Conservation (phyloP, 352 stramenopile genomes). For the Albugo candida region DNA sequence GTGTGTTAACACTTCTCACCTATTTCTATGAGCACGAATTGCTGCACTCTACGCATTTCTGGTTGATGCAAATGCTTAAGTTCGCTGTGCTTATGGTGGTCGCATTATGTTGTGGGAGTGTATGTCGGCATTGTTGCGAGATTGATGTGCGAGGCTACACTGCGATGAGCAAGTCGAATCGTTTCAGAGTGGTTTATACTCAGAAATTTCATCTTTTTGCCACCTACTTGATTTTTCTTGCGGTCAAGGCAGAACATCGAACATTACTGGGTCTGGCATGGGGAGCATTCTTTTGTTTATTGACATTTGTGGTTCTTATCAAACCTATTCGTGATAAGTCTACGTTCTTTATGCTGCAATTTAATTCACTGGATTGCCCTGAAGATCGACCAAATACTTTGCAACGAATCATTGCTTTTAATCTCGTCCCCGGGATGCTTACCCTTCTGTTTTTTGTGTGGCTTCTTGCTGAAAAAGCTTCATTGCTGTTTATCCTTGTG, state of each 20-base stretch:
- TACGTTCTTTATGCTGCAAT: conserved; percentile 78
- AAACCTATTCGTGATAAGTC: conserved; percentile 62
- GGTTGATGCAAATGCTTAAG: conserved; percentile 60
- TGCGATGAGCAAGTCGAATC: conserved; percentile 64
- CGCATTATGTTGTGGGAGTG: conserved; percentile 41
- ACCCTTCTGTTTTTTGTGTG: conserved; percentile 11
- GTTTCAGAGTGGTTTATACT: conserved; percentile 80
- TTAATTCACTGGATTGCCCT: conserved; percentile 70
- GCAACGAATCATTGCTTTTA: conserved; percentile 46
- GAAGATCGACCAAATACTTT: conserved; percentile 71
- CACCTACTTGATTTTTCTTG: conserved; percentile 60
- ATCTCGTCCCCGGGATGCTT: conserved; percentile 10
- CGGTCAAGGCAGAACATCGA: conserved; percentile 40
- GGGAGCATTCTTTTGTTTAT: conserved; percentile 64
- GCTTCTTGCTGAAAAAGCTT: conserved; percentile 6
- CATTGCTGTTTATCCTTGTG: conserved; percentile 24
- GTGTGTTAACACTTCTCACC: conserved; percentile 32
- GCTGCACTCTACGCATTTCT: conserved; percentile 49
- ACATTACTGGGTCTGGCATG: conserved; percentile 46
- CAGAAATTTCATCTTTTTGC: conserved; percentile 70
- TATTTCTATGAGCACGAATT: conserved; percentile 33
- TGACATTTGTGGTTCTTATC: conserved; percentile 68
- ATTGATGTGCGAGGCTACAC: conserved; percentile 70
- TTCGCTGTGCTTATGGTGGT: conserved; percentile 65
- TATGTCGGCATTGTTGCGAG: conserved; percentile 57